Evolutionary conservation across 2,329 filamentous ascomycete genomes (phyloP).

Genomic region (Aspergillus nomiae): DNA sequence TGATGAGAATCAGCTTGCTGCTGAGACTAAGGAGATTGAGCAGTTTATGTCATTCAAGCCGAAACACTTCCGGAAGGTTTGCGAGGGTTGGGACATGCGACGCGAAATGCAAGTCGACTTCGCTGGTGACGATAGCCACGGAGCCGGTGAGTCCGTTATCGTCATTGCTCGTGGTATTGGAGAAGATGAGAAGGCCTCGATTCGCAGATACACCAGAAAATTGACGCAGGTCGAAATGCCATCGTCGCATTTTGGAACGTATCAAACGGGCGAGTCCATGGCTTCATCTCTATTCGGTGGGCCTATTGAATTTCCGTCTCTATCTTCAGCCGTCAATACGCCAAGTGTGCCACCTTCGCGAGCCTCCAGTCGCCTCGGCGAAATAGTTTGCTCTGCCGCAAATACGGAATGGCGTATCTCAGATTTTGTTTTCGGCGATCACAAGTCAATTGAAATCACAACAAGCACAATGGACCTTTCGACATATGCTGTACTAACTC

Average conservation of each 20-base stretch:
- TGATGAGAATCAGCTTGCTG: constrained; percentile 67
- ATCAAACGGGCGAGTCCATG: constrained; percentile 16
- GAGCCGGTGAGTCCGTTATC: constrained; percentile 75
- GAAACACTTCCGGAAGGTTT: constrained; percentile 74
- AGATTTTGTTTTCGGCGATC: constrained; percentile 61
- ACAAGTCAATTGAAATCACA: constrained; percentile 65
- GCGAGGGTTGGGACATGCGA: constrained; percentile 89
- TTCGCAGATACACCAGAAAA: constrained; percentile 62
- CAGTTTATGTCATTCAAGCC: constrained; percentile 72
- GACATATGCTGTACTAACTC: constrained; percentile 67
- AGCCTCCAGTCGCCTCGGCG: constrained; percentile 33
- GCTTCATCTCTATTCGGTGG: constrained; percentile 56
- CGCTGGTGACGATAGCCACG: constrained; percentile 73
- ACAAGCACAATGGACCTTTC: constrained; percentile 74
- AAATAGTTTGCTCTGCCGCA: constrained; percentile 34
- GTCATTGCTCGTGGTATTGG: constrained; percentile 73
- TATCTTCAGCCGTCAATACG: constrained; percentile 49
- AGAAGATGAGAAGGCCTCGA: constrained; percentile 55
- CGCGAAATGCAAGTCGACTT: constrained; percentile 86
- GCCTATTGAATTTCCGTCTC: constrained; percentile 38
- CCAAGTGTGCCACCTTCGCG: constrained; percentile 35
- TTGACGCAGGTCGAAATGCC: constrained; percentile 38
- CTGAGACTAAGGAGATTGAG: constrained; percentile 82
- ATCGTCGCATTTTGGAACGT: constrained; percentile 7
- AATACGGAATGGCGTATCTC: constrained; percentile 70